A percentile compares a stretch with the other conserved stretches of the same genome.
Evolutionary conservation across 495 filamentous ascomycete genomes (phyloP).

Genomic region (Ascobolus immersus): DNA sequence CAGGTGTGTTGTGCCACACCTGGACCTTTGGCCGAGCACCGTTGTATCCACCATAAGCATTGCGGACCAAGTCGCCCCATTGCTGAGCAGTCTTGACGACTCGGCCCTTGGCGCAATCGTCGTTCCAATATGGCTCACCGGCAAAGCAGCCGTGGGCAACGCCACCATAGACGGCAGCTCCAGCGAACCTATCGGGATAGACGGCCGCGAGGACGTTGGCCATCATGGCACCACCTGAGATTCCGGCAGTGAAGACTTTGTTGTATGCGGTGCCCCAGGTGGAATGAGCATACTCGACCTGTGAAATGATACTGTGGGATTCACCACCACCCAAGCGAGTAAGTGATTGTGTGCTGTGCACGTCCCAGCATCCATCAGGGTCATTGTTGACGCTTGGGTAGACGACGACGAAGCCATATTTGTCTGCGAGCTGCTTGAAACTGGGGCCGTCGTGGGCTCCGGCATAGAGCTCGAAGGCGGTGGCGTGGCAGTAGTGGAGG

Average conservation of each 20-base stretch:
- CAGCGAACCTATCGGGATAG: constrained; percentile 32
- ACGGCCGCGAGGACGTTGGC: constrained; percentile 32
- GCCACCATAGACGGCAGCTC: constrained; percentile 31
- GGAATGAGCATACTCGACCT: constrained; percentile 27
- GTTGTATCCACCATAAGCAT: constrained; percentile 28
- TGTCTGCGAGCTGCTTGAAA: constrained; percentile 23
- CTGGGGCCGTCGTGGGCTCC: too few relatives aligned
- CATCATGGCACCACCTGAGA: constrained; percentile 32
- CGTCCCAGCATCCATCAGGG: constrained; percentile 34
- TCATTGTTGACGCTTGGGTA: constrained; percentile 22
- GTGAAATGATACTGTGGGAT: constrained; percentile 26
- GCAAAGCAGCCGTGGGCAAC: constrained; percentile 36
- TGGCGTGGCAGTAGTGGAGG: too few relatives aligned
- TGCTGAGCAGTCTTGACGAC: constrained; percentile 21
- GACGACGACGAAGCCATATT: constrained; percentile 28
- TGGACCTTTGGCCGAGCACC: constrained; percentile 30
- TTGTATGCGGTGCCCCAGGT: constrained; percentile 23
- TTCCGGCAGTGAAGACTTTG: constrained; percentile 27
- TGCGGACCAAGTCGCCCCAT: constrained; percentile 26
- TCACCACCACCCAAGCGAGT: constrained; percentile 29
- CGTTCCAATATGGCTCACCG: constrained; percentile 22
- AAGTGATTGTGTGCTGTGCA: constrained; percentile 21
- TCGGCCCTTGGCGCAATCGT: constrained; percentile 27
- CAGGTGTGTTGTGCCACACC: constrained; percentile 28
- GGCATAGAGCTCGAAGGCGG: too few relatives aligned